Base-by-base conservation (phyloP, 768 basidiomycete genomes). In the Lactarius deliciosus region DNA sequence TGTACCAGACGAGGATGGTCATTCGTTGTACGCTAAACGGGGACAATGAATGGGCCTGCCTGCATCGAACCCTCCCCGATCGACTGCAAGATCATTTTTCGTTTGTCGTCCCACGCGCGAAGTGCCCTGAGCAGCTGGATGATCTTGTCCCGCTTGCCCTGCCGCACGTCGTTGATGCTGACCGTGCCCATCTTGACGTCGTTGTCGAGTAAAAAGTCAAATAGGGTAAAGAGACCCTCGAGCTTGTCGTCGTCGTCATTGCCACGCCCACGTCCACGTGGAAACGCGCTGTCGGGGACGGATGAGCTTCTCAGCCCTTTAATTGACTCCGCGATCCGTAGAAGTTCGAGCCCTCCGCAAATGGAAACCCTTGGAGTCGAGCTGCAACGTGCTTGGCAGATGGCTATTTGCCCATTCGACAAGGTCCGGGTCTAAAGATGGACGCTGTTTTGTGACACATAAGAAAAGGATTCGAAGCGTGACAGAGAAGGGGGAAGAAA, bases 201-300 rank as follows among this genome's bases (percentile, higher is more conserved):
- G 67, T 94, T 92, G 72, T 96, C 94, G 57, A 98, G 83, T 63
- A 97, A 77, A 77, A 93, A 95, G 77, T 98, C 96, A 77, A 97
- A 96, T 63, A 96, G 79, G 64, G 85, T 82, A 80, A 96, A 95
- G 34, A 96, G 79, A 18, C 94, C 93, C 32, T 94, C 92, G 16
- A 96, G 79, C 70, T 90, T 91, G 70, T 96, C 90, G 73, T 94
- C 90, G 68, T 81, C 80, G 16, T 41, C 16, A 41, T 18, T 15
- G 40, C 40, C 40, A 41, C 16, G 40, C 15, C 22, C 25, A 15
- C 83, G 77, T 47, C 83, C 83, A 10, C 79, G 74, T 3, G 89
- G 89, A 80, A 96, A 97, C 0, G 88, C 87, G 1, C 87, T 85
- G 72, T 94, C 91, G 1, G 87, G 86, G 2, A 94, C 88, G 11